phyloP scores from a whole-genome alignment of 2,329 filamentous ascomycete genomes.

The Curvularia hawaiiensis region DNA sequence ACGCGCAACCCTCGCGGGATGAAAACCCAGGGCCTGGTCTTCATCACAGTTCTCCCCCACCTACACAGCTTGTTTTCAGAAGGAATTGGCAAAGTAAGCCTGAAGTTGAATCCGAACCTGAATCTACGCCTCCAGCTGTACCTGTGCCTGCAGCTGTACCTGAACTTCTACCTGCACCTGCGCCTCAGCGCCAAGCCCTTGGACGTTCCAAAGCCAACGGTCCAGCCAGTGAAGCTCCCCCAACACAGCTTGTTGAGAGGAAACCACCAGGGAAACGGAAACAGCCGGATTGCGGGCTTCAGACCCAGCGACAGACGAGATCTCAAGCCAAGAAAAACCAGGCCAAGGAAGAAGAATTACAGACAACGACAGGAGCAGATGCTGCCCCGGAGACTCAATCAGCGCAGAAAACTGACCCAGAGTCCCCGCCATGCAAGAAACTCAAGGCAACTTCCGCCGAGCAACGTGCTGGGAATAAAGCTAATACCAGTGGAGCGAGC shows the following conservation, averaged over 20 bases:
- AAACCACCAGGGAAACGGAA: slow-evolving; percentile 13
- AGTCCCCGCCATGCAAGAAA: slow-evolving; percentile 8
- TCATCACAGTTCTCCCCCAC: not conserved
- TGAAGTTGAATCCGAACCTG: not conserved
- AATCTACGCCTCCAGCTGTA: not conserved
- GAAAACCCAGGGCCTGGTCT: not conserved
- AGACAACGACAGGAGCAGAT: not conserved
- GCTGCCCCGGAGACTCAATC: not conserved
- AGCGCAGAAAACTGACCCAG: slow-evolving; percentile 34
- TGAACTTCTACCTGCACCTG: not conserved
- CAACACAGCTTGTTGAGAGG: slow-evolving; percentile 12
- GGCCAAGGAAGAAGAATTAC: slow-evolving; percentile 1
- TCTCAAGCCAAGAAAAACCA: slow-evolving; percentile 17
- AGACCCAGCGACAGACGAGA: slow-evolving; percentile 12
- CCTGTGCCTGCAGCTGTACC: not conserved
- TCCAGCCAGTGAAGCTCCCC: not conserved
- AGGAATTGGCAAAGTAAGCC: not conserved
- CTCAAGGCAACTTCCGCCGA: not conserved
- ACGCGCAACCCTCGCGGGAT: not conserved
- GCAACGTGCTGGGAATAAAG: not conserved
- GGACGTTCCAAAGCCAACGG: not conserved
- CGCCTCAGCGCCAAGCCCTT: not conserved
- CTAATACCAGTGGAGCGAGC: not conserved
- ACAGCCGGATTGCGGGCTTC: slow-evolving; percentile 1
- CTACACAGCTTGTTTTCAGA: slow-evolving; percentile 9